Evolutionary conservation across 768 basidiomycete genomes (phyloP).

Genomic region (Hysterangium stoloniferum): DNA sequence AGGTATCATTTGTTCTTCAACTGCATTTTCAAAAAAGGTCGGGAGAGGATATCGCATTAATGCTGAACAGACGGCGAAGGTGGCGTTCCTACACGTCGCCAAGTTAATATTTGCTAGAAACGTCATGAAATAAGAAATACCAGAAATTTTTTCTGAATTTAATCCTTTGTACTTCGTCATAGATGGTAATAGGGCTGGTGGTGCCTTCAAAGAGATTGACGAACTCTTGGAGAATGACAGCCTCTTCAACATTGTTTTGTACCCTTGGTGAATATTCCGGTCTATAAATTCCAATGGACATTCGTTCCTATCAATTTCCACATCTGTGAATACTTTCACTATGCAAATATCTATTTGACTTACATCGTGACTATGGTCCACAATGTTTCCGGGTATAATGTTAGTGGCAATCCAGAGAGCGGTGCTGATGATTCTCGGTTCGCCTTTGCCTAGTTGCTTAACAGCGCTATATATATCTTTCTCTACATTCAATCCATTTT

Average conservation of each 20-base stretch:
- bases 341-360: conserved; percentile 17
- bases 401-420: conserved; percentile 51
- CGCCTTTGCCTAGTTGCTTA: conserved; percentile 30
- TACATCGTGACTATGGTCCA: conserved; percentile 47
- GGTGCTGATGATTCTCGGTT: conserved; percentile 47
- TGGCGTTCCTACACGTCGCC: conserved; percentile 32
- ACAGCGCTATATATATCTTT: conserved; percentile 51
- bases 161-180: conserved; percentile 52
- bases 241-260: conserved; percentile 36
- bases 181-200: conserved; percentile 39
- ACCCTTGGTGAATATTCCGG: conserved; percentile 32
- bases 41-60: conserved; percentile 42
- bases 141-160: conserved; percentile 61
- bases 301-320: conserved; percentile 34
- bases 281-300: conserved; percentile 50
- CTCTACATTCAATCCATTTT: conserved; percentile 72
- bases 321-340: neutral
- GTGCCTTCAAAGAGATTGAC: conserved; percentile 37
- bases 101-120: neutral
- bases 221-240: conserved; percentile 37
- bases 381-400: conserved; percentile 33
- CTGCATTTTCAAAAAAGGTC: conserved; percentile 42
- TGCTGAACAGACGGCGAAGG: conserved; percentile 44
- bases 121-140: conserved; percentile 17
- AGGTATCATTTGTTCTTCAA: conserved; percentile 36